A percentile compares a stretch with the other conserved stretches of the same genome.
Conservation (phyloP, 148 eudicot species). For the Spergularia marina region DNA sequence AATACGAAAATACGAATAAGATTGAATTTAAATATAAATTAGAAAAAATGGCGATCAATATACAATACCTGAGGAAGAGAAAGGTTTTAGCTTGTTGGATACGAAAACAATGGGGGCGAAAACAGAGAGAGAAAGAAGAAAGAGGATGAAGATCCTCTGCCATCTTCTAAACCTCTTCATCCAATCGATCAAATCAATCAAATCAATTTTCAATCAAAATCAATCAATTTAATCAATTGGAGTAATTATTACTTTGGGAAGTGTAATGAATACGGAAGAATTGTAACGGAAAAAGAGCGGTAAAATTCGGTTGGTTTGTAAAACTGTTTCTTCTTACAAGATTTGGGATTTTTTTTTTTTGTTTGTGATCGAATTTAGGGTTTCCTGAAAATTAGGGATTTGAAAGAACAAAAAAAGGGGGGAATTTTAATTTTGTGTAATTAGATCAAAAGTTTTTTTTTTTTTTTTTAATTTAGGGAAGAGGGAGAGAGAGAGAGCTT, state of each 20-base stretch:
- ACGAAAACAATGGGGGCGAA: slow-evolving; percentile 61
- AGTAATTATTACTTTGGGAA: background rate
- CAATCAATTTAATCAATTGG: background rate
- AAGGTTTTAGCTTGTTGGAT: slow-evolving; percentile 41
- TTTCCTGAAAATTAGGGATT: slow-evolving; percentile 31
- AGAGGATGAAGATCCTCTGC: slow-evolving; percentile 92
- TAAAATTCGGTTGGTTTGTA: too few relatives aligned
- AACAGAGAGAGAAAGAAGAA: slow-evolving; percentile 58
- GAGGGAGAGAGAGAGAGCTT: slow-evolving; percentile 18
- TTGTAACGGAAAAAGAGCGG: too few relatives aligned
- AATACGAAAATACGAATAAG: background rate
- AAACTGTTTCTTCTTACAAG: too few relatives aligned
- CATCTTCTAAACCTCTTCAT: slow-evolving; percentile 68
- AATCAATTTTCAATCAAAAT: slow-evolving; percentile 6
- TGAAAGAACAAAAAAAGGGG: background rate
- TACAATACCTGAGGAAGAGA: slow-evolving; percentile 45
- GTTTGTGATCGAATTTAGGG: slow-evolving; percentile 19
- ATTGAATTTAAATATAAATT: background rate
- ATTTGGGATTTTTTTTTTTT: too few relatives aligned
- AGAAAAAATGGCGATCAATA: background rate
- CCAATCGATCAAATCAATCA: slow-evolving; percentile 26
- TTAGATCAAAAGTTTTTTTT: slow-evolving; percentile 12
- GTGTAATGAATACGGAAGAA: background rate
- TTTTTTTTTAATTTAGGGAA: background rate
- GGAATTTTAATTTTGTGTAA: slow-evolving; percentile 5